Percentiles rank a stretch among this genome's conserved stretches.
Evolutionary conservation across 2,329 filamentous ascomycete species (phyloP).

Genomic region (Aspergillus sp.): DNA sequence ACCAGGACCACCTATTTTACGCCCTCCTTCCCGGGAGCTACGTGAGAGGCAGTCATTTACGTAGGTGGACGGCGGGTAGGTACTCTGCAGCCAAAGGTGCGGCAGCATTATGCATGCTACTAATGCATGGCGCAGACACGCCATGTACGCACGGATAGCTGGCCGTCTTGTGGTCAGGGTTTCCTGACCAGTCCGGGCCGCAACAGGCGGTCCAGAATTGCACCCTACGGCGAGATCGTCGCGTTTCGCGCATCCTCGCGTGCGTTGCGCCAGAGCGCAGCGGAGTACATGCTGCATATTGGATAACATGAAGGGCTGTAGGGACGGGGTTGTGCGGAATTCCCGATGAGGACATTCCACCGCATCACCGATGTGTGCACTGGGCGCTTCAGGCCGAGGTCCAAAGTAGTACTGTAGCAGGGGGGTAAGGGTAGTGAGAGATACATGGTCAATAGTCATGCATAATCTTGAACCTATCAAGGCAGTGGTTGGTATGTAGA

Average conservation of each 20-base stretch:
- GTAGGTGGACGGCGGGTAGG: slow-evolving; percentile 1
- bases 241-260: not conserved
- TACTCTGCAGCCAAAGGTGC: not conserved
- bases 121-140: not conserved
- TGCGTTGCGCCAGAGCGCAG: not conserved
- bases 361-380: not conserved
- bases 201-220: not conserved
- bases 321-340: not conserved
- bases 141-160: slow-evolving; percentile 4
- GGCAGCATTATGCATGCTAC: slow-evolving; percentile 1
- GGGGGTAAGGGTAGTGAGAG: too few relatives aligned
- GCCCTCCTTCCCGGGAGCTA: not conserved
- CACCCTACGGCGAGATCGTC: not conserved
- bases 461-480: too few relatives aligned
- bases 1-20: not conserved
- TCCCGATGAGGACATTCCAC: not conserved
- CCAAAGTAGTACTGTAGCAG: too few relatives aligned
- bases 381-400: too few relatives aligned
- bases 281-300: not conserved
- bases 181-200: not conserved
- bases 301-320: not conserved
- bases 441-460: too few relatives aligned
- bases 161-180: not conserved
- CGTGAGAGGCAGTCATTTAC: not conserved
- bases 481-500: too few relatives aligned